phyloP scores from a whole-genome alignment of 768 basidiomycete species.

The Mycena capillaripes region DNA sequence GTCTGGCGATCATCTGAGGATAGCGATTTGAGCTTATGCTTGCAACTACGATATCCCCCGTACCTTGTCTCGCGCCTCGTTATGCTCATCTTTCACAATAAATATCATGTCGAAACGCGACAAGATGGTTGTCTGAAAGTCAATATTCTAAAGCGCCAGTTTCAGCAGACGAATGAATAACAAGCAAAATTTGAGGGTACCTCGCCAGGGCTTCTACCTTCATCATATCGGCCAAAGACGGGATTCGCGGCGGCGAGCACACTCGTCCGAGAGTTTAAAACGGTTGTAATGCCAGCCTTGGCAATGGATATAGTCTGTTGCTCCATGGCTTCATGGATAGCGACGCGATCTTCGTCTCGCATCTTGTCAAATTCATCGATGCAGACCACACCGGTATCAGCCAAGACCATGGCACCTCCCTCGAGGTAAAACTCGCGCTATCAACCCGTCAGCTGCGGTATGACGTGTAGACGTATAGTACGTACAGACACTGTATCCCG shows the following conservation, averaged over 20 bases:
- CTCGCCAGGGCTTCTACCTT: constrained; percentile 96
- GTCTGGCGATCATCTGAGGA: constrained; percentile 89
- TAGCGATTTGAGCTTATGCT: constrained; percentile 10
- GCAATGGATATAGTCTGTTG: constrained; percentile 99
- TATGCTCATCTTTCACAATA: constrained; percentile 98
- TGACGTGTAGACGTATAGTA: constrained; percentile 21
- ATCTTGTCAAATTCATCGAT: constrained; percentile 99
- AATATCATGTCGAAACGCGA: constrained; percentile 99
- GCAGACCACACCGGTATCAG: constrained; percentile 98
- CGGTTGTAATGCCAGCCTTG: constrained; percentile 98
- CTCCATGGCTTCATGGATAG: constrained; percentile 99
- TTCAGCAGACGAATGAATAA: background rate
- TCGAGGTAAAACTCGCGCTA: constrained; percentile 99
- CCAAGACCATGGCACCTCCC: constrained; percentile 99
- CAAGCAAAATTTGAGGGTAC: constrained; percentile 52
- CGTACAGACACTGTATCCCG: constrained; percentile 91
- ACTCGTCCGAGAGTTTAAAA: constrained; percentile 94
- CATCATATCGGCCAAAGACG: constrained; percentile 97
- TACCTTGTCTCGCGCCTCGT: constrained; percentile 92
- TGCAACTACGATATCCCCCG: constrained; percentile 40
- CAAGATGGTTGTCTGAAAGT: constrained; percentile 97
- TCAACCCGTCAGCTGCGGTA: constrained; percentile 16
- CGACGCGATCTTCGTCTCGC: constrained; percentile 98
- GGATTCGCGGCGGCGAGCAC: constrained; percentile 98
- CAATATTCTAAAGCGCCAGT: constrained; percentile 77